Base-by-base conservation (phyloP, 495 filamentous ascomycete species). In the Daldinia decipiens region DNA sequence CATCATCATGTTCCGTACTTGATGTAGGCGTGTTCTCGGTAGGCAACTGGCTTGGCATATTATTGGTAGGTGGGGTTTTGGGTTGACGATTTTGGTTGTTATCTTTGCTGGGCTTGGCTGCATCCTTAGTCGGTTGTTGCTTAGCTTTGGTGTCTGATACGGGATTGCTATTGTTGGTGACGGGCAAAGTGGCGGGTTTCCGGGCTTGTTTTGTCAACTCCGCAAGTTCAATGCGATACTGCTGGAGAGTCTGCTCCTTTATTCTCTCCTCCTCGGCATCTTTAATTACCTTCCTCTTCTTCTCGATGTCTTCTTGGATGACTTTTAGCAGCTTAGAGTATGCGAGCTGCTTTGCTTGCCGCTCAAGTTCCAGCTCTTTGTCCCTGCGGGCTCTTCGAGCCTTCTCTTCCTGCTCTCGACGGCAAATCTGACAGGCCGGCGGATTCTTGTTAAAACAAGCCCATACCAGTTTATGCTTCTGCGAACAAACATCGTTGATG, bases 231-330 rank as follows among this genome's bases (percentile, higher is more conserved):
- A 29, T 5, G 3, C 19, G 11, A 40, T 68, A 62, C 39, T 88
- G 87, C 6, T 81, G 69, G 3, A 92, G 74, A 6, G 80, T 79
- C 31, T 78, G 75, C 15, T 81, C 63, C 29, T 84, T 80, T 21
- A 87, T 77, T 0, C 67, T 45, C 31, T 88, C 79, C 15, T 88
- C 83, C 13, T 56, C 54, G 27, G 74, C 45, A 61, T 90, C 85
- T 61, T 82, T 83, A 45, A 82, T 55, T 0, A 78, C 53, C 4
- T 84, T 85, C n/a, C 81, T 82, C 52, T 87, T 69, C 59, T 82
- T 77, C 0, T 83, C 85, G 47, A 90, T 82, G 51, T 90, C 84
- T n/a, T 88, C 86, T 13, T 92, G 74, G 0, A 91, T 56, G 36
- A 85, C 82, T 26, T 83, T 83, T 0, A 93, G 70, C 32, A 86